Conservation (phyloP, 768 basidiomycete genomes). For the Thelephora ganbajun region DNA sequence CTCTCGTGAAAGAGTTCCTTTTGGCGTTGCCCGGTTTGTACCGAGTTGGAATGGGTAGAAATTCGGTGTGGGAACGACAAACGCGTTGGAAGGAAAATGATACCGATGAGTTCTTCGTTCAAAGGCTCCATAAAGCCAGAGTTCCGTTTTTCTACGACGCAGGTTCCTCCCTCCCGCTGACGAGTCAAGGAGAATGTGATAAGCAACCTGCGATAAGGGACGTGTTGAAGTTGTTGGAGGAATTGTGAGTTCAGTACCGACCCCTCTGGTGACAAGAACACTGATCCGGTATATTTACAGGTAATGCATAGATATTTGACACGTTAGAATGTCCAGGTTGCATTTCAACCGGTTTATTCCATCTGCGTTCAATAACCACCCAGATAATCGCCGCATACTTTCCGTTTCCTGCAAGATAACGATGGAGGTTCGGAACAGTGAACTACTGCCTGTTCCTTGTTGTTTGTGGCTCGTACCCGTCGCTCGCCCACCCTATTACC, state of each 20-base stretch:
- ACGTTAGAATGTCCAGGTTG: too few species aligned
- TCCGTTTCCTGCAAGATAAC: too few species aligned
- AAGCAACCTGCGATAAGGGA: background rate
- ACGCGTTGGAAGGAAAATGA: background rate
- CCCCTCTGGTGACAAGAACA: too few species aligned
- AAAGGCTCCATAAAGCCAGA: background rate
- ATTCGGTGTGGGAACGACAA: background rate
- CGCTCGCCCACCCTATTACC: too few species aligned
- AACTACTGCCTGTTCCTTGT: too few species aligned
- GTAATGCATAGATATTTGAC: too few species aligned
- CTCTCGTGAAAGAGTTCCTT: background rate
- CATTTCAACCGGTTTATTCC: too few species aligned
- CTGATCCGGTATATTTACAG: too few species aligned
- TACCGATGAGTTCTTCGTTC: background rate
- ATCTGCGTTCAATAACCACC: too few species aligned
- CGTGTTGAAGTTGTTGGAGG: background rate
- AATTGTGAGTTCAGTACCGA: background rate
- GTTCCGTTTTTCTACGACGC: background rate
- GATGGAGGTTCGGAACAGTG: too few species aligned
- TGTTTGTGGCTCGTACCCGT: too few species aligned
- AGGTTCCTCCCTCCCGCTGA: background rate
- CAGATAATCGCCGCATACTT: too few species aligned
- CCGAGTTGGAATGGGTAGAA: background rate
- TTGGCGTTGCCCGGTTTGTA: background rate
- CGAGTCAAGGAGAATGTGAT: background rate